Percentiles rank a stretch among this genome's conserved stretches.
phyloP scores from a whole-genome alignment of 176 grass and related monocot species.

The Otatea glauca region DNA sequence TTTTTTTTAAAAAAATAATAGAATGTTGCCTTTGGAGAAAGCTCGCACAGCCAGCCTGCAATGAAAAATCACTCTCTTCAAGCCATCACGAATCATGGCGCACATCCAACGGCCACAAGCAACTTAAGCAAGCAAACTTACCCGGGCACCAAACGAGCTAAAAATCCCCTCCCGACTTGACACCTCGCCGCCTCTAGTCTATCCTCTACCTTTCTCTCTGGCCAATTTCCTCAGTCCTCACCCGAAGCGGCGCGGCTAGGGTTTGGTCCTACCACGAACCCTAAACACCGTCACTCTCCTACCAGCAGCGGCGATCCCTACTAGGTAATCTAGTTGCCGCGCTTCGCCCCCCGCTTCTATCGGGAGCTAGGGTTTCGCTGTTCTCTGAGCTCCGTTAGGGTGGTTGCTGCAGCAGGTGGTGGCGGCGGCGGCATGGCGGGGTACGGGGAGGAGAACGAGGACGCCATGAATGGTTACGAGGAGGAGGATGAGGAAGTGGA shows the following conservation, averaged over 20 bases:
- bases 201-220: not conserved
- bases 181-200: not conserved
- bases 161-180: too few relatives aligned
- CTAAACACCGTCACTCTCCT: constrained; percentile 11
- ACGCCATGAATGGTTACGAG: constrained; percentile 63
- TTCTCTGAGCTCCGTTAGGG: constrained; percentile 2
- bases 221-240: not conserved
- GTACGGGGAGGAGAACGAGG: constrained; percentile 54
- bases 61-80: too few relatives aligned
- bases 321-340: constrained; percentile 10
- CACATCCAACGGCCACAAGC: too few relatives aligned
- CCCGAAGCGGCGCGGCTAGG: constrained; percentile 45
- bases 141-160: too few relatives aligned
- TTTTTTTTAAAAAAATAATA: too few relatives aligned
- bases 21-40: too few relatives aligned
- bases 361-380: constrained; percentile 19
- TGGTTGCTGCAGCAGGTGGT: constrained; percentile 28
- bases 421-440: constrained; percentile 38
- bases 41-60: too few relatives aligned
- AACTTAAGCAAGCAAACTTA: too few relatives aligned
- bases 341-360: constrained; percentile 3
- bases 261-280: constrained; percentile 50
- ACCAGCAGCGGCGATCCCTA: not conserved
- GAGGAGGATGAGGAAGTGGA: constrained; percentile 58
- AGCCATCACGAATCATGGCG: too few relatives aligned